phyloP scores from a whole-genome alignment of 2,329 filamentous ascomycete species.

The Cladophialophora psammophila region DNA sequence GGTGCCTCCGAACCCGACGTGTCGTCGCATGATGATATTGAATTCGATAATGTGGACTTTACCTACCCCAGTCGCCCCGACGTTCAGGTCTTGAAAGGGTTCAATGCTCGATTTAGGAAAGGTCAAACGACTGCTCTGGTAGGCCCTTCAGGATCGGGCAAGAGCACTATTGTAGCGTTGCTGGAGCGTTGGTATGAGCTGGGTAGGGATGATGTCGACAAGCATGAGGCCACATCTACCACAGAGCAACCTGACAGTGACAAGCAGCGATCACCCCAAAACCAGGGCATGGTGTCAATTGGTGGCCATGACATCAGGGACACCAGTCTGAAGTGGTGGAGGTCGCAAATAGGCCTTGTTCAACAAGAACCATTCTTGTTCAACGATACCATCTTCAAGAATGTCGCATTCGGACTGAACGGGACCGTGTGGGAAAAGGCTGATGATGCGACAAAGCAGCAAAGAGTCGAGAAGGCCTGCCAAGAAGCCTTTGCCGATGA shows the following conservation, averaged over 20 bases:
- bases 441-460: conserved; percentile 49
- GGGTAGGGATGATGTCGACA: conserved; percentile 6
- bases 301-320: conserved; percentile 61
- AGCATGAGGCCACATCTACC: conserved; percentile 2
- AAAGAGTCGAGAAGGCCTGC: conserved; percentile 67
- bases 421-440: conserved; percentile 48
- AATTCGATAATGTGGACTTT: conserved; percentile 71
- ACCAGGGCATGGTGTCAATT: conserved; percentile 60
- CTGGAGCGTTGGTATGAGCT: conserved; percentile 54
- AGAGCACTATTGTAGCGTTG: conserved; percentile 55
- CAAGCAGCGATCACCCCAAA: conserved; percentile 8
- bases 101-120: conserved; percentile 46
- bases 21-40: conserved; percentile 72
- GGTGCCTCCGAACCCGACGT: conserved; percentile 48
- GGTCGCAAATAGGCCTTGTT: conserved; percentile 67
- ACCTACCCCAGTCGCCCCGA: conserved; percentile 66
- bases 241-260: conserved; percentile 5
- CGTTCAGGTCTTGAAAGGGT: conserved; percentile 46
- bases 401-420: conserved; percentile 66
- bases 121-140: conserved; percentile 55
- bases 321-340: conserved; percentile 68
- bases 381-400: conserved; percentile 69
- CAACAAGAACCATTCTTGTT: conserved; percentile 74
- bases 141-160: conserved; percentile 55
- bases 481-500: conserved; percentile 73